phyloP scores from a whole-genome alignment of 805 yeast genomes.

The Jamesozyma lodderae region DNA sequence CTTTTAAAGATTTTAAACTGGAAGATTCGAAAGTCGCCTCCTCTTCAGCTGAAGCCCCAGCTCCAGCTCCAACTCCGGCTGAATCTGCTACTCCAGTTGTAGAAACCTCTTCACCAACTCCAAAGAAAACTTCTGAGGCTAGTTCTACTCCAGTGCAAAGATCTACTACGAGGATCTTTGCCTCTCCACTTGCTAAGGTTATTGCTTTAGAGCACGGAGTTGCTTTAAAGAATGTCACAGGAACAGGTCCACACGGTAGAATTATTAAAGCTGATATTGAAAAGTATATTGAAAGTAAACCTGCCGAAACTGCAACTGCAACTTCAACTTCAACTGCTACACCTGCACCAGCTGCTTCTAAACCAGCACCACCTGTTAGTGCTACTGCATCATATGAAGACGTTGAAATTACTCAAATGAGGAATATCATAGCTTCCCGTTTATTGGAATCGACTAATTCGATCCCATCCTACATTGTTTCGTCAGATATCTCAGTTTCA shows the following conservation, averaged over 20 bases:
- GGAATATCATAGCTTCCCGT: conserved; percentile 88
- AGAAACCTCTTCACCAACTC: neutral
- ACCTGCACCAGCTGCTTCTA: conserved; percentile 26
- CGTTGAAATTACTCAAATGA: conserved; percentile 82
- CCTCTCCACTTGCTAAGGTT: conserved; percentile 91
- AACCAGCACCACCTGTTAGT: conserved; percentile 38
- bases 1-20: conserved; percentile 78
- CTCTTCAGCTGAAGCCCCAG: conserved; percentile 26
- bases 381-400: conserved; percentile 61
- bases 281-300: conserved; percentile 35
- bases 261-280: conserved; percentile 88
- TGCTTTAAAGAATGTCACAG: conserved; percentile 73
- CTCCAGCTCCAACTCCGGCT: conserved; percentile 18
- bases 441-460: conserved; percentile 75
- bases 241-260: conserved; percentile 94
- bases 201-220: conserved; percentile 89
- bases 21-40: conserved; percentile 54
- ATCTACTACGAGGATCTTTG: conserved; percentile 53
- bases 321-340: conserved; percentile 39
- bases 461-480: conserved; percentile 88
- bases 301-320: conserved; percentile 26
- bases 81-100: conserved; percentile 23
- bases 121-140: neutral
- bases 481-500: conserved; percentile 76
- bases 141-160: neutral